A percentile compares a stretch with the other conserved stretches of the same genome.
Conservation (phyloP, 305 asterid genomes). For the Fraxinus platypoda region DNA sequence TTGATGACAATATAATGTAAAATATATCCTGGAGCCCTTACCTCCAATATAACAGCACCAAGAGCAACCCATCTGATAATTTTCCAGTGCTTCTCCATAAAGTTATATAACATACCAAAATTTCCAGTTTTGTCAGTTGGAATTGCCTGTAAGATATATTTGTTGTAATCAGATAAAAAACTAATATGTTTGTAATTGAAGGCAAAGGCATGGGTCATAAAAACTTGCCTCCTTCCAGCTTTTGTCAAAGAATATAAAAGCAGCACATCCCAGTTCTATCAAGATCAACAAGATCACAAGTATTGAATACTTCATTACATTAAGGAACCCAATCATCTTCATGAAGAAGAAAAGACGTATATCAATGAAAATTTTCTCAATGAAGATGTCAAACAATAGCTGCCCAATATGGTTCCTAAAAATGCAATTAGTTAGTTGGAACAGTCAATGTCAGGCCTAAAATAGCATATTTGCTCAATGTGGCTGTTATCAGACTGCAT, state of each 20-base stretch:
- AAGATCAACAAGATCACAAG: slow-evolving; percentile 79
- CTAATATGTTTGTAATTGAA: slow-evolving; percentile 9
- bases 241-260: slow-evolving; percentile 87
- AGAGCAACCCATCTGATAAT: slow-evolving; percentile 89
- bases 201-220: slow-evolving; percentile 14
- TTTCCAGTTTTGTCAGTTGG: slow-evolving; percentile 89
- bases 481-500: neutral
- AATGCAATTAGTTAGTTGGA: neutral
- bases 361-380: neutral
- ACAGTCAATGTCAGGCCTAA: neutral
- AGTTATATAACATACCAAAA: slow-evolving; percentile 60
- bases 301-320: slow-evolving; percentile 62
- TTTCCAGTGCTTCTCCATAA: slow-evolving; percentile 74
- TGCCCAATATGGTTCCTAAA: neutral
- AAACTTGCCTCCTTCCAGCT: slow-evolving; percentile 83
- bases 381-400: neutral
- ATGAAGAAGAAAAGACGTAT: neutral
- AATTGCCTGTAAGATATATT: slow-evolving; percentile 53
- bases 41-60: slow-evolving; percentile 78
- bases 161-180: slow-evolving; percentile 24
- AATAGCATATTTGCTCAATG: neutral
- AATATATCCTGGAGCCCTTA: slow-evolving; percentile 18
- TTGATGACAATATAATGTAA: neutral
- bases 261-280: slow-evolving; percentile 81
- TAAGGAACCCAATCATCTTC: slow-evolving; percentile 59